Evolutionary conservation across 176 grass and related monocot species (phyloP).

Genomic region (Oryza punctata): DNA sequence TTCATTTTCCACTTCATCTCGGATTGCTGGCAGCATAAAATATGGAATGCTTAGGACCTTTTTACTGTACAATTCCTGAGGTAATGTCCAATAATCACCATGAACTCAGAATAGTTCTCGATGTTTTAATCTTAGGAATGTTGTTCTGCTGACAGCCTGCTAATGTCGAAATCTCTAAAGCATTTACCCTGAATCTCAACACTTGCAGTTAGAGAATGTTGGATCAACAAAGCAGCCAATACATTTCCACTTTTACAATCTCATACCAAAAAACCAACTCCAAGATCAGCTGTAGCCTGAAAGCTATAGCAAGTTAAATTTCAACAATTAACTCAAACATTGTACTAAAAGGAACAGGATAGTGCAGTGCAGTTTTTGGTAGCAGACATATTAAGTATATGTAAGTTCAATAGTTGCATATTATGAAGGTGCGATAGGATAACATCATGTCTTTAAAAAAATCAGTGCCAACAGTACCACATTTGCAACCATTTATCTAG

Average conservation of each 20-base stretch:
- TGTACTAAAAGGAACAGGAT: not conserved
- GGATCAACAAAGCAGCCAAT: not conserved
- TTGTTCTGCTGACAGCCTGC: not conserved
- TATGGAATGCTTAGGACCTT: not conserved
- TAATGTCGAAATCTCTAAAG: not conserved
- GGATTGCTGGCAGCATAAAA: not conserved
- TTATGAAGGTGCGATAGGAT: not conserved
- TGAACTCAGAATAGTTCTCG: not conserved
- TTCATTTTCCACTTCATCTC: slow-evolving; percentile 1
- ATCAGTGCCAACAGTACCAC: not conserved
- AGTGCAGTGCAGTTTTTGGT: not conserved
- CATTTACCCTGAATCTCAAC: not conserved
- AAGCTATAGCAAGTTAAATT: not conserved
- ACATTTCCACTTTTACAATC: slow-evolving; percentile 4
- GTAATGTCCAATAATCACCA: not conserved
- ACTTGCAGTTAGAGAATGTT: not conserved
- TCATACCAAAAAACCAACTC: not conserved
- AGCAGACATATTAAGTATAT: not conserved
- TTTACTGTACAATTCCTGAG: not conserved
- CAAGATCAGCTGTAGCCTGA: not conserved
- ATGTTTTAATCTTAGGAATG: not conserved
- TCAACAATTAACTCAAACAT: not conserved
- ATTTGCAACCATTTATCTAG: not conserved
- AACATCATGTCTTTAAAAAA: not conserved
- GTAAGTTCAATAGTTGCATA: not conserved